Evolutionary conservation across 129 eudicot species (phyloP), one percentile per base, ranked within the genome.

Genomic region (Saposhnikovia divaricata): DNA sequence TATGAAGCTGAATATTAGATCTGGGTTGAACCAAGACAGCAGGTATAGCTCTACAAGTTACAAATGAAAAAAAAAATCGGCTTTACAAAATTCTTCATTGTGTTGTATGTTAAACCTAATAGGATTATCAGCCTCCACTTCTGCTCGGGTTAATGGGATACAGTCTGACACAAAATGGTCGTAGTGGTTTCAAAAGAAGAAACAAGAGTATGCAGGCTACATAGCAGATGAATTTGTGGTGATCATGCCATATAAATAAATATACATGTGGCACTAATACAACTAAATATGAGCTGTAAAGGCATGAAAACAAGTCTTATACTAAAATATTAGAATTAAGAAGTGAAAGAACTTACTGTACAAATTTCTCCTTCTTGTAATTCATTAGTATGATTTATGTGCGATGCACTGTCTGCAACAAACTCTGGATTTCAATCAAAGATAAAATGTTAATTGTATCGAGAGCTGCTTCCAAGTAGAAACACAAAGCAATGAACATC

Each of bases 301-400:
- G 37, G 69, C 34, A 10, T 61, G 69, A 4, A 61, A 61, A 25
- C 34, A n/a, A 25, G 69, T 61, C 15, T n/a, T 61, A 5, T 61
- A n/a, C 37, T 0, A 73, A 44, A 34, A 31, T 18, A 75, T 47
- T 59, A 59, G 21, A n/a, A 59, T 23, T 57, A 12, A 47, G 9
- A 19, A 28, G 27, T 11, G 12, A 59, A 46, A 84, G 37, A 85
- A 76, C 96, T 85, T 87, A 93, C 98, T 96, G 89, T 72, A 89
- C 96, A 76, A 89, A 83, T 84, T 93, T 90, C 81, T 88, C 91
- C 15, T 83, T 73, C 46, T 79, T 86, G 80, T 77, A 79, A 82
- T 83, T 86, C 98, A 93, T 93, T 37, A 69, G 81, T 73, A 38
- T 75, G 75, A 45, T 47, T 80, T 31, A 82, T 19, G 65, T 21